Percentiles rank a stretch among this genome's conserved stretches.
phyloP scores from a whole-genome alignment of 148 eudicot genomes.

The Vaccinium darrowii region DNA sequence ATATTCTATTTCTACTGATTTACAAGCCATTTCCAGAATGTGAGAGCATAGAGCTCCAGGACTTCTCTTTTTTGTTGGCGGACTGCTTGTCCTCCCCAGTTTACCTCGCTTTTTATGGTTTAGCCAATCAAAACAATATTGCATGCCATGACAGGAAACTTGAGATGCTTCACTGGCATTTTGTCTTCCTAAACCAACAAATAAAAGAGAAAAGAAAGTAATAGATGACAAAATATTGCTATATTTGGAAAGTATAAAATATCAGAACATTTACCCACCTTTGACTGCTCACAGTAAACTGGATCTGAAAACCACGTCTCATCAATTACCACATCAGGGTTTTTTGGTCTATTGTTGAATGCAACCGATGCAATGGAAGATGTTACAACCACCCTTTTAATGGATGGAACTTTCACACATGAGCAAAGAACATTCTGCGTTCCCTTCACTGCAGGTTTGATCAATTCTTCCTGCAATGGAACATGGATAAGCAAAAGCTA shows the following conservation, averaged over 20 bases:
- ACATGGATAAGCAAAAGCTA: not conserved
- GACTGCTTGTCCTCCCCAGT: not conserved
- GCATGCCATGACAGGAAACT: not conserved
- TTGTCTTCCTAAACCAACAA: not conserved
- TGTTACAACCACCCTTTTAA: conserved; percentile 28
- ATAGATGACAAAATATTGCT: not conserved
- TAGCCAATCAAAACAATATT: not conserved
- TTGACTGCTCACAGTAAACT: conserved; percentile 11
- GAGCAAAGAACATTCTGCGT: conserved; percentile 24
- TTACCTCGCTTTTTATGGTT: not conserved
- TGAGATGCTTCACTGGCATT: not conserved
- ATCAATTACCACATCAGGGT: conserved; percentile 19
- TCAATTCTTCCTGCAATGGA: conserved; percentile 24
- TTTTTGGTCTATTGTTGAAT: conserved; percentile 8
- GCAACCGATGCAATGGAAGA: conserved; percentile 24
- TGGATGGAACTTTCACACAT: conserved; percentile 20
- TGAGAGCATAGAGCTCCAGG: not conserved
- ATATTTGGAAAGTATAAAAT: not conserved
- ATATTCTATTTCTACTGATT: not conserved
- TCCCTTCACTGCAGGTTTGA: conserved; percentile 27
- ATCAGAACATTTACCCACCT: conserved; percentile 9
- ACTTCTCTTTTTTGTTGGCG: not conserved
- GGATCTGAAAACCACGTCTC: conserved; percentile 33
- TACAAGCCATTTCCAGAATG: not conserved
- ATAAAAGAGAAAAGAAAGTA: not conserved